Base-by-base conservation (phyloP, 257 asterid species). In the Primulina huaijiensis region DNA sequence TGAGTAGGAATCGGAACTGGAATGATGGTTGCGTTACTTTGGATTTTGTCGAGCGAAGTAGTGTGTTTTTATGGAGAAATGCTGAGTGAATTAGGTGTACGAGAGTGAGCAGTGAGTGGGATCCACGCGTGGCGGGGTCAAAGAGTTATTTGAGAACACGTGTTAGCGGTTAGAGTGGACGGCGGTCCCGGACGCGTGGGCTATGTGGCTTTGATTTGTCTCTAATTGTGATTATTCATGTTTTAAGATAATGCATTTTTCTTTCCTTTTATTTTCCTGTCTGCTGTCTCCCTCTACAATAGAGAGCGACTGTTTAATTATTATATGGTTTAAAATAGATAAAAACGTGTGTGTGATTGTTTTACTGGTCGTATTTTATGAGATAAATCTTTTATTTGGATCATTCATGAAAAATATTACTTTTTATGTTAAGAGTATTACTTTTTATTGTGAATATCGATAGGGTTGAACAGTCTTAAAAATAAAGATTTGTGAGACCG, bases 81-180 rank as follows among this genome's bases (percentile, higher is more conserved):
- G 70, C 7, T 38, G 29, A 6, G 73, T 71, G 79, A 74, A 52
- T 72, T 76, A 82, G 78, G 73, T 65, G 75, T 72, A 68, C 60
- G 75, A 65, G 78, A 78, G 76, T 74, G 72, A 65, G 67, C 46
- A 43, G 56, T 40, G 56, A 38, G 77, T 74, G 70, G 88, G 86
- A 84, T 79, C 90, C 80, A 83, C 83, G 78, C 81, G 82, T 79
- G 50, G 20, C 4, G 7, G 67, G n/a, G n/a, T 7, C 38, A 65
- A 23, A 19, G 64, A 46, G 25, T 23, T 43, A 12, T 8, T 21
- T 55, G 20, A 12, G 53, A 76, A 63, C 84, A 81, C 85, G 85
- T 81, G 85, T 56, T 56, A 14, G 31, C 2, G 0, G 9, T 8
- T n/a, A 23, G 67, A 46, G 46, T 21, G 59, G 74, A 9, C 23